These are phyloP conservation scores for Leishmania aethiopica DNA, from an alignment of 208 protist genomes.

Conservation along the genomic window DNA sequence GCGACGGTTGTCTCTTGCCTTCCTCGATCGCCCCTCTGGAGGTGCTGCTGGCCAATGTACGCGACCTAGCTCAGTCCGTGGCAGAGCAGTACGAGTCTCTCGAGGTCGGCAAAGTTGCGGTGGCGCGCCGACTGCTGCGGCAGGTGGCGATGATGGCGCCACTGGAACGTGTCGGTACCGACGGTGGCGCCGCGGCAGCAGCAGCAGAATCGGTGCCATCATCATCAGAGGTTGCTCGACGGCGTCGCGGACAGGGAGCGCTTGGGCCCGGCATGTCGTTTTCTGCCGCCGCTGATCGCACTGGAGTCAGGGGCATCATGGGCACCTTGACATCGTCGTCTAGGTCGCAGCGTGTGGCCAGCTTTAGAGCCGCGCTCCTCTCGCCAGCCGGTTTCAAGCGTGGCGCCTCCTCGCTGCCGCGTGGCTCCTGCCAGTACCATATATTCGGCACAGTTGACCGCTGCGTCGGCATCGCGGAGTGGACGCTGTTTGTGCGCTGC, in stretches of 20 bases:
- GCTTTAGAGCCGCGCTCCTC: constrained; percentile 7
- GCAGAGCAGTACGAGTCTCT: constrained; percentile 28
- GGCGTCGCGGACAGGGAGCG: constrained; percentile 2
- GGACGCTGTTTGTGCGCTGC: constrained; percentile 57
- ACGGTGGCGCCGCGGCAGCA: background rate
- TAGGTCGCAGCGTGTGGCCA: background rate
- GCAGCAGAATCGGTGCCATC: background rate
- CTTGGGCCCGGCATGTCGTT: background rate
- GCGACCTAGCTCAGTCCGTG: constrained; percentile 16
- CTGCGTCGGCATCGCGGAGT: constrained; percentile 45
- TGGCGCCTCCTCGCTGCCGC: constrained; percentile 1
- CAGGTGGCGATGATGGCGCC: constrained; percentile 29
- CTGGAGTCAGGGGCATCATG: background rate
- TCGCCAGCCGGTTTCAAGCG: constrained; percentile 12
- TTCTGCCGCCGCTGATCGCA: background rate
- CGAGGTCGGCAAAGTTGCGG: constrained; percentile 16
- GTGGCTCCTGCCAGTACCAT: constrained; percentile 30
- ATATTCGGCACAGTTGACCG: constrained; percentile 67
- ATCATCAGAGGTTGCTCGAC: background rate
- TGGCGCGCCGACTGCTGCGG: constrained; percentile 29
- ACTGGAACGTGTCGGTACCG: background rate
- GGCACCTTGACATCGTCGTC: background rate
- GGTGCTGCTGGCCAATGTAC: constrained; percentile 24
- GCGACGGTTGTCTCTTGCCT: constrained; percentile 5
- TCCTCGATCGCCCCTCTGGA: constrained; percentile 13